Evolutionary conservation across 495 filamentous ascomycete species (phyloP).

Genomic region (Penicillium soppii): DNA sequence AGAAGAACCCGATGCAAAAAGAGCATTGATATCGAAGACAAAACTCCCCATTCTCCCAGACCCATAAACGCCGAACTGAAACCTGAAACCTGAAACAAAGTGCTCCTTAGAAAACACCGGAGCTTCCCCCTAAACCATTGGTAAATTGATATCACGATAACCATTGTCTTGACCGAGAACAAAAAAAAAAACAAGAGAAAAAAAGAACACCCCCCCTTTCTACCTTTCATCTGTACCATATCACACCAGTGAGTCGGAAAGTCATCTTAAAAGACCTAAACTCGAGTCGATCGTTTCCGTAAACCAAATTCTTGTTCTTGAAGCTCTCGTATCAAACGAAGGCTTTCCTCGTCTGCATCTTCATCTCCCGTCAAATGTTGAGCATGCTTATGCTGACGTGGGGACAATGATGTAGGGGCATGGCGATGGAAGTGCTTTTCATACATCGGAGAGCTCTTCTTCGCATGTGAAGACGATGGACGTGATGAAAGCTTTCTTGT

Average conservation of each 20-base stretch:
- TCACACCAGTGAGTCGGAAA: neutral
- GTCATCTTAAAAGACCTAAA: neutral
- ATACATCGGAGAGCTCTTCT: slow-evolving; percentile 43
- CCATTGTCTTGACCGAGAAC: neutral
- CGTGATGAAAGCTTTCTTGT: slow-evolving; percentile 42
- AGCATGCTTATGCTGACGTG: slow-evolving; percentile 32
- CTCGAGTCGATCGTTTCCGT: slow-evolving; percentile 38
- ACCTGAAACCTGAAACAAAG: neutral
- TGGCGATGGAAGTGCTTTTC: slow-evolving; percentile 35
- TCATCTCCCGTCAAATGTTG: slow-evolving; percentile 30
- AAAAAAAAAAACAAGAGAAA: slow-evolving; percentile 1
- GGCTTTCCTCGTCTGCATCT: slow-evolving; percentile 51
- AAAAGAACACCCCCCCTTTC: neutral
- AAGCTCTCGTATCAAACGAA: slow-evolving; percentile 56
- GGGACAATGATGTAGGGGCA: slow-evolving; percentile 28
- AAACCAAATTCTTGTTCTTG: slow-evolving; percentile 61
- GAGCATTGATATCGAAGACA: slow-evolving; percentile 11
- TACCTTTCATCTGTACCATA: neutral
- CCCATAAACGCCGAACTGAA: slow-evolving; percentile 2
- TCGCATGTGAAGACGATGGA: slow-evolving; percentile 44
- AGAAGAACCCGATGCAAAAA: slow-evolving; percentile 1
- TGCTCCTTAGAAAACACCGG: slow-evolving; percentile 4
- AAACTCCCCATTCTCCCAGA: slow-evolving; percentile 6
- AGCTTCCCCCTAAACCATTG: slow-evolving; percentile 1
- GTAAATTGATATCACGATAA: slow-evolving; percentile 7